phyloP scores from a whole-genome alignment of 768 basidiomycete species.

The Lentinula sp. region DNA sequence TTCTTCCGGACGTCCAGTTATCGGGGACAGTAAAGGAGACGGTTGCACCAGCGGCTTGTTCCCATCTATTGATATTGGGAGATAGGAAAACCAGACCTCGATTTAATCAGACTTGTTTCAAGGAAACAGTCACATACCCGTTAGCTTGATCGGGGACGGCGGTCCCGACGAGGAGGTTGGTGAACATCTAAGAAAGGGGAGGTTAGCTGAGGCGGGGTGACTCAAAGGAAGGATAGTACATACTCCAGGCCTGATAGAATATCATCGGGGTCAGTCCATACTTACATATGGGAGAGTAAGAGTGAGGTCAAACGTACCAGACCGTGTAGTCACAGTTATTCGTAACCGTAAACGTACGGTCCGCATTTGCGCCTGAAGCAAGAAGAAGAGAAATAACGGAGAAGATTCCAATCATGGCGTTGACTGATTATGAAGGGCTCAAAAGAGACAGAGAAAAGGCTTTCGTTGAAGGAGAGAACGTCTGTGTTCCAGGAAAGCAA shows the following conservation, averaged over 20 bases:
- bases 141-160: constrained; percentile 23
- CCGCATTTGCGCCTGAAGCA: not conserved
- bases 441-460: not conserved
- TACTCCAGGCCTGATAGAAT: constrained; percentile 38
- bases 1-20: constrained; percentile 35
- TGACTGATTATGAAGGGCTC: not conserved
- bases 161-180: constrained; percentile 33
- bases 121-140: constrained; percentile 22
- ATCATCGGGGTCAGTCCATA: not conserved
- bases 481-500: not conserved
- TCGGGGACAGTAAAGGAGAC: constrained; percentile 41
- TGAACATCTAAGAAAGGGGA: constrained; percentile 26
- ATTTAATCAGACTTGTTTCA: not conserved
- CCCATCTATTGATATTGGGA: constrained; percentile 16
- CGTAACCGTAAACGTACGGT: constrained; percentile 6
- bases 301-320: constrained; percentile 25
- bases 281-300: not conserved
- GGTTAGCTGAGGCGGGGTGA: constrained; percentile 8
- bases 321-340: constrained; percentile 38
- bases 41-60: constrained; percentile 19
- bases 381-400: not conserved
- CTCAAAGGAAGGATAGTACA: not conserved
- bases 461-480: not conserved
- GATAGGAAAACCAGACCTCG: not conserved
- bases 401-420: not conserved